phyloP scores from a whole-genome alignment of 2,329 filamentous ascomycete species.

The Penicillium crustosum region DNA sequence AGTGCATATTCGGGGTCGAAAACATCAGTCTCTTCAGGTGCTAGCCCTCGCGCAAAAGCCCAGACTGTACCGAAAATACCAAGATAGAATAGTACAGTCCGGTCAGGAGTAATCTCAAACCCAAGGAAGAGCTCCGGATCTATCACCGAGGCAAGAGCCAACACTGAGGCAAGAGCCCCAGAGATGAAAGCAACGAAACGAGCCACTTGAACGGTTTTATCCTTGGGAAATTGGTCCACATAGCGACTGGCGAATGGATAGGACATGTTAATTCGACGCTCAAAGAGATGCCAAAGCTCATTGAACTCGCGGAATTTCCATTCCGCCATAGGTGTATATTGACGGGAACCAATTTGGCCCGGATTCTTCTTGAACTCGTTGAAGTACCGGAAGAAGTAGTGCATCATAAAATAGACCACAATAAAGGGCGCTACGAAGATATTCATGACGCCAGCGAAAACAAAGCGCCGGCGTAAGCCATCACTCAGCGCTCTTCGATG shows the following conservation, averaged over 20 bases:
- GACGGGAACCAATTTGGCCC: slow-evolving; percentile 77
- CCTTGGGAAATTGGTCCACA: slow-evolving; percentile 93
- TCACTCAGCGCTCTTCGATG: slow-evolving; percentile 76
- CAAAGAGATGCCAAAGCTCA: slow-evolving; percentile 87
- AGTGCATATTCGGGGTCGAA: slow-evolving; percentile 91
- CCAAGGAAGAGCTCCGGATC: slow-evolving; percentile 87
- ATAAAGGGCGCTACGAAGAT: slow-evolving; percentile 84
- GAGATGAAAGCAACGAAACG: slow-evolving; percentile 84
- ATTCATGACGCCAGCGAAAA: slow-evolving; percentile 82
- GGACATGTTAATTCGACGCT: slow-evolving; percentile 88
- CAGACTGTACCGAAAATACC: slow-evolving; percentile 80
- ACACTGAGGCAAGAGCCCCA: slow-evolving; percentile 80
- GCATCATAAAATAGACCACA: slow-evolving; percentile 78
- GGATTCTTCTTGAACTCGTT: slow-evolving; percentile 97
- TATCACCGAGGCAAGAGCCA: slow-evolving; percentile 79
- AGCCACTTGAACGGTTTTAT: slow-evolving; percentile 82
- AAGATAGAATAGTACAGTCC: slow-evolving; percentile 88
- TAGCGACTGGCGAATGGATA: slow-evolving; percentile 91
- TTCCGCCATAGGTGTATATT: slow-evolving; percentile 89
- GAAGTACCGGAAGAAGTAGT: slow-evolving; percentile 94
- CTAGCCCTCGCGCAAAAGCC: slow-evolving; percentile 76
- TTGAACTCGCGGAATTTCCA: slow-evolving; percentile 99
- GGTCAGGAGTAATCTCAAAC: slow-evolving; percentile 86
- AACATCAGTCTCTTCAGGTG: slow-evolving; percentile 83
- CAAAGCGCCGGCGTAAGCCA: slow-evolving; percentile 73